Conservation (phyloP, 108 stramenopile species). For the Nitzschia sp. region DNA sequence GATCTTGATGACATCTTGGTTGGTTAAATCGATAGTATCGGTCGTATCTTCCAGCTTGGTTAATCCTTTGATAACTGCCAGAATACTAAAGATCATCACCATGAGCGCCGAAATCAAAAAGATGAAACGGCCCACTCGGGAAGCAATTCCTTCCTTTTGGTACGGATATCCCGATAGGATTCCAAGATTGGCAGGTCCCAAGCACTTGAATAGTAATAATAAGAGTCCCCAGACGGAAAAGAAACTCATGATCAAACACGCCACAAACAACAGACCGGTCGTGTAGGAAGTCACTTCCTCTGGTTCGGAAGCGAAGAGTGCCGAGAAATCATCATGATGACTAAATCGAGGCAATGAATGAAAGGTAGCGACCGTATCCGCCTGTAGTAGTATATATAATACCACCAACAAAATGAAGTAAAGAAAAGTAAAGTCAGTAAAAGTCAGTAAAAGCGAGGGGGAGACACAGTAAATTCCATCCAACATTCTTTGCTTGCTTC, state of each 20-base stretch:
- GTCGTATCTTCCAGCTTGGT: slow-evolving; percentile 22
- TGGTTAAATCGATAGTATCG: slow-evolving; percentile 26
- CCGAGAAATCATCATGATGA: slow-evolving; percentile 37
- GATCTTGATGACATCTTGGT: slow-evolving; percentile 31
- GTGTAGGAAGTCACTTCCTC: slow-evolving; percentile 24
- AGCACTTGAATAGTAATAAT: slow-evolving; percentile 40
- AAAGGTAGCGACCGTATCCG: not conserved
- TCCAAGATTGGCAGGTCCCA: slow-evolving; percentile 38
- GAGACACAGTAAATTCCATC: no score
- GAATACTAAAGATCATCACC: slow-evolving; percentile 34
- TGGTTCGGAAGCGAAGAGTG: slow-evolving; percentile 16
- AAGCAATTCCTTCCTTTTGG: slow-evolving; percentile 6
- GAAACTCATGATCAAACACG: slow-evolving; percentile 19
- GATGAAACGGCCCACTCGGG: slow-evolving; percentile 3
- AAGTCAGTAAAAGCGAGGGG: no score
- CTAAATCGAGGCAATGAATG: slow-evolving; percentile 39
- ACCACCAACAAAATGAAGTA: no score
- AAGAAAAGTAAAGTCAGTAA: no score
- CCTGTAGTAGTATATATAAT: slow-evolving; percentile 8
- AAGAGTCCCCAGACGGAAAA: slow-evolving; percentile 39
- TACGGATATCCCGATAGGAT: slow-evolving; percentile 41
- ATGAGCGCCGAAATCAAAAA: slow-evolving; percentile 17
- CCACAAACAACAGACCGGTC: slow-evolving; percentile 36
- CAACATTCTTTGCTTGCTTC: no score
- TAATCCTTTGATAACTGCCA: slow-evolving; percentile 31